Percentiles rank a stretch among this genome's conserved stretches.
Conservation (phyloP, 1,284 basidiomycete species). For the Amylostereum areolatum region DNA sequence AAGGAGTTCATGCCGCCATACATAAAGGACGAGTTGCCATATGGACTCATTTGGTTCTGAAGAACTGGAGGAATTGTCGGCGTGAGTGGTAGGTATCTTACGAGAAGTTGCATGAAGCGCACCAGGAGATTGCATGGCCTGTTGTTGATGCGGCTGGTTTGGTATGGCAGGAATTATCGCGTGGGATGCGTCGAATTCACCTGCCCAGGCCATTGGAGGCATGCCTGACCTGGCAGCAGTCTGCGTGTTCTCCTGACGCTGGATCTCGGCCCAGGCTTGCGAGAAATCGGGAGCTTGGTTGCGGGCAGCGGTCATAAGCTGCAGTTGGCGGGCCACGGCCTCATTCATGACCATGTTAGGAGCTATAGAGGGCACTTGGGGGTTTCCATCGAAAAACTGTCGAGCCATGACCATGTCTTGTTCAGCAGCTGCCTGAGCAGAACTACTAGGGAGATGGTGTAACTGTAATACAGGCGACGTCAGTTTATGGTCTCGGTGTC, state of each 20-base stretch:
- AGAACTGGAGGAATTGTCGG: no score
- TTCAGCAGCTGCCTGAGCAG: slow-evolving; percentile 41
- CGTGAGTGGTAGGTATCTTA: no score
- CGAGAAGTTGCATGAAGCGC: no score
- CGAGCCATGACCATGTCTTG: slow-evolving; percentile 71
- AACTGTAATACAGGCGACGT: slow-evolving; percentile 54
- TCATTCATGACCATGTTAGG: slow-evolving; percentile 15
- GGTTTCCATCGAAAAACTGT: slow-evolving; percentile 63
- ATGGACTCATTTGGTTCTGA: neutral
- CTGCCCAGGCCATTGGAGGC: slow-evolving; percentile 21
- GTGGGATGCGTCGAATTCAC: slow-evolving; percentile 21
- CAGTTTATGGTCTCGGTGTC: no score
- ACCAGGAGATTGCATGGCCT: neutral
- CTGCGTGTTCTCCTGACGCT: slow-evolving; percentile 26
- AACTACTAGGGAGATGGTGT: slow-evolving; percentile 62
- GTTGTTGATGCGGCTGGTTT: neutral
- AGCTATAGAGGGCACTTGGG: slow-evolving; percentile 29
- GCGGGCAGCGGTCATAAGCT: slow-evolving; percentile 23
- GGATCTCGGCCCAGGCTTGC: slow-evolving; percentile 51
- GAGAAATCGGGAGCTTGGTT: slow-evolving; percentile 29
- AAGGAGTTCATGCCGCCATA: slow-evolving; percentile 21
- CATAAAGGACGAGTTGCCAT: slow-evolving; percentile 23
- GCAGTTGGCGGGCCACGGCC: slow-evolving; percentile 21
- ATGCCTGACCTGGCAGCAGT: slow-evolving; percentile 11
- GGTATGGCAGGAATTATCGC: slow-evolving; percentile 9